Base-by-base conservation (phyloP, 148 eudicot species). In the Spergularia marina region DNA sequence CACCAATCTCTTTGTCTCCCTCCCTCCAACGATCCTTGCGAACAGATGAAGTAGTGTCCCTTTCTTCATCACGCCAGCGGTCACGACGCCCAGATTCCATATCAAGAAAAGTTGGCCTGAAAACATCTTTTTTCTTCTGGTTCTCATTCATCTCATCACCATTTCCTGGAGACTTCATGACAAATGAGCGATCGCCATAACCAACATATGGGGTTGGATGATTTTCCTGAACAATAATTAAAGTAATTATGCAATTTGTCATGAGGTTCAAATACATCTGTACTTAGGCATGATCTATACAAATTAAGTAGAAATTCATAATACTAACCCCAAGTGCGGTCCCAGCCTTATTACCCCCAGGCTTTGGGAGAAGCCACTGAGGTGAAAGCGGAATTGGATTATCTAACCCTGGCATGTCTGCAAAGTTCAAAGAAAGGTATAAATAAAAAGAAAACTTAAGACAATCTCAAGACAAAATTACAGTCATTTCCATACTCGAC, bases 51-150 rank as follows among this genome's bases (percentile, higher is more conserved):
- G 89, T 92, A 36, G 98, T 88, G 54, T 92, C 98, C 85, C 99
- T 87, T 83, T 92, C 99, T 83, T 95, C 98, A 68, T 95, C 98
- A 72, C 90, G 98, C 98, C 98, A 95, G 65, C 86, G 89, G 10
- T 92, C 99, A 63, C 94, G 92, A 18, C 93, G 91, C 74, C 86
- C 86, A 14, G 93, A 78, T 62, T 94, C 98, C 84, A 76, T 82
- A 72, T 89, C 92, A 68, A 88, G 89, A 80, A 91, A 87, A 57
- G 94, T 84, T 74, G 97, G 99, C 78, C 98, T 82, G 77, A 89
- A 92, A 60, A 91, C 93, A 83, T 92, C 92, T 66, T 91, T 91
- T 73, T 87, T 96, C 87, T 89, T 92, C 30, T 80, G 85, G 74
- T 34, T 58, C 68, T 84, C 90, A 78, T 36, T 77, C 76, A 65